Evolutionary conservation across 2,329 filamentous ascomycete genomes (phyloP).

Genomic region (Arthrocladium fulminans): DNA sequence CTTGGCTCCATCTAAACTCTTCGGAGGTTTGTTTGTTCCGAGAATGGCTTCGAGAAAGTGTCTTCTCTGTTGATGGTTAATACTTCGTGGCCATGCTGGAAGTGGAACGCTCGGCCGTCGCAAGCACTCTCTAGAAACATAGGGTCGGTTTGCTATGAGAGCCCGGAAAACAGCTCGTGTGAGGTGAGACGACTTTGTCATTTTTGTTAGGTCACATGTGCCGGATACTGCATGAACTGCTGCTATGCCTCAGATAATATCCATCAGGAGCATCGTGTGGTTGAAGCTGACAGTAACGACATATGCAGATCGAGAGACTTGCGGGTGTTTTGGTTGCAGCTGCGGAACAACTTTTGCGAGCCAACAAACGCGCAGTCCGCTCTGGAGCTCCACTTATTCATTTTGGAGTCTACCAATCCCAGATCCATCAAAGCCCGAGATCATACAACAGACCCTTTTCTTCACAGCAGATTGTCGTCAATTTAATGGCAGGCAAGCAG

Average conservation of each 20-base stretch:
- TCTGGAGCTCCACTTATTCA: too few species aligned
- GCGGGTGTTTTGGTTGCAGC: background rate
- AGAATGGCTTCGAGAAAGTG: slow-evolving; percentile 17
- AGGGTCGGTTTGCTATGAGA: slow-evolving; percentile 37
- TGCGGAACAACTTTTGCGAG: background rate
- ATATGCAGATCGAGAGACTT: background rate
- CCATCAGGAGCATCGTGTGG: too few species aligned
- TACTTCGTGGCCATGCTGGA: background rate
- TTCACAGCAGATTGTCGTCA: background rate
- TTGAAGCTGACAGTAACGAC: too few species aligned
- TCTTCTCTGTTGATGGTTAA: slow-evolving; percentile 12
- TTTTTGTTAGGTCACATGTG: slow-evolving; percentile 20
- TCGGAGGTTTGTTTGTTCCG: slow-evolving; percentile 3
- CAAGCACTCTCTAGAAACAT: slow-evolving; percentile 19
- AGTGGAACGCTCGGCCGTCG: slow-evolving; percentile 1
- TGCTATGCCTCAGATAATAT: background rate
- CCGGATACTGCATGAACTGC: background rate
- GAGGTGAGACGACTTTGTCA: slow-evolving; percentile 35
- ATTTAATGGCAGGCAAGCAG: slow-evolving; percentile 2
- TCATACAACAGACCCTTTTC: too few species aligned
- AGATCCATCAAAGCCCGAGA: too few species aligned
- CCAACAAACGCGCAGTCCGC: too few species aligned
- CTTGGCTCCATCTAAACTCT: slow-evolving; percentile 14
- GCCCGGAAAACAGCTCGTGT: slow-evolving; percentile 37
- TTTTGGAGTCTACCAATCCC: too few species aligned